Evolutionary conservation across 2,329 filamentous ascomycete species (phyloP), one percentile per base, ranked within the genome.

Genomic region (Penicillium italicum): DNA sequence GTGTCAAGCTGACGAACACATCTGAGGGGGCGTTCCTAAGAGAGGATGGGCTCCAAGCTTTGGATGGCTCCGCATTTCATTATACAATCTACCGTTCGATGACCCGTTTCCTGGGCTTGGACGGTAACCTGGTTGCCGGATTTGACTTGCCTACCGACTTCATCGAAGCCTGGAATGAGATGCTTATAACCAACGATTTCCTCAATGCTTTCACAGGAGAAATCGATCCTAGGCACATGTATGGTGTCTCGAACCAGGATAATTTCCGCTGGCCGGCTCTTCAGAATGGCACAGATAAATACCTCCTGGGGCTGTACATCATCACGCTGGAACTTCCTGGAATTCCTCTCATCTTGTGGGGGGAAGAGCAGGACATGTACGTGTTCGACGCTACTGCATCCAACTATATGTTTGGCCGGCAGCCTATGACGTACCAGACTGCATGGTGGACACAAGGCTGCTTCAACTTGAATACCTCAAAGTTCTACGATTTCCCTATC

Each of bases 381-480:
- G 72, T 85, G 0, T 72, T 87, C 4, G 85, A 87, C 62, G 85
- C 82, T 55, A 86, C 84, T 1, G 84, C 84, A 5, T 72, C 74
- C 56, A 86, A 87, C 65, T 87, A 87, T 66, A 78, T 87, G 49
- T 87, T 84, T 66, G 85, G 85, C 20, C 80, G 85, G 61, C 82
- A 84, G 65, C 72, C 85, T 2, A 86, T 87, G 79, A 80, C 81
- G 7, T 77, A 83, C 8, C 76, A 82, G 2, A 79, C 79, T 3
- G 84, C 84, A 1, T 87, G 85, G 85, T 80, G 83, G 63, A 77
- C 79, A 36, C 85, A 87, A 63, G 85, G 85, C 4, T 87, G 85
- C 66, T 87, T 86, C 69, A 73, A 73, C 5, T 74, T 86, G 11
- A 74, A 78, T 14, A 80, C 80, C 33, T 77, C 77, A 2, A 82